phyloP scores from a whole-genome alignment of 495 filamentous ascomycete genomes.

The Penicillium roqueforti region DNA sequence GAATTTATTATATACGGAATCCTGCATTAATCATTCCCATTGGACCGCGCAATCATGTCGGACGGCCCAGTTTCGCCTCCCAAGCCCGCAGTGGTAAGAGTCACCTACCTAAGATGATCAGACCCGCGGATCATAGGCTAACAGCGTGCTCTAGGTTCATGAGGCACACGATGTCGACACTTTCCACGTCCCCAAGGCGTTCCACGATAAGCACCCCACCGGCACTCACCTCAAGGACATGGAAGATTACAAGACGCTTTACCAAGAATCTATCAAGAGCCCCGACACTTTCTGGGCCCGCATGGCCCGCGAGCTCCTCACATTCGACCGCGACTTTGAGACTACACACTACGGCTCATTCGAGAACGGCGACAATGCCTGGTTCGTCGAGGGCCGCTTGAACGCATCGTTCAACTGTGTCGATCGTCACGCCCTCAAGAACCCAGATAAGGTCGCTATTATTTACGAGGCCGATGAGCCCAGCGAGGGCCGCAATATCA shows the following conservation, averaged over 20 bases:
- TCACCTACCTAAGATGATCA: neutral
- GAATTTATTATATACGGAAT: neutral
- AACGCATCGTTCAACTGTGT: conserved; percentile 98
- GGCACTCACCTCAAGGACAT: conserved; percentile 65
- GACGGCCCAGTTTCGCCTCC: conserved; percentile 52
- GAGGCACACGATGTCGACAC: conserved; percentile 87
- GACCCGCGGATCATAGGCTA: neutral
- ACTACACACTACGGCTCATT: conserved; percentile 81
- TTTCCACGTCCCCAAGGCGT: conserved; percentile 62
- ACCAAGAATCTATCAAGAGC: conserved; percentile 92
- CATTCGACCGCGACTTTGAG: conserved; percentile 88
- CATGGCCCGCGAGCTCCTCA: conserved; percentile 81
- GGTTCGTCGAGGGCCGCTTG: conserved; percentile 91
- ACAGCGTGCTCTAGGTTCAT: conserved; percentile 33
- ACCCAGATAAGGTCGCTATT: conserved; percentile 89
- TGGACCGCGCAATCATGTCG: conserved; percentile 52
- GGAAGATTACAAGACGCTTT: conserved; percentile 86
- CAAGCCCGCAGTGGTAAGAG: conserved; percentile 62
- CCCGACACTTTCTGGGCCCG: conserved; percentile 89
- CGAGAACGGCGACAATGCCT: conserved; percentile 76
- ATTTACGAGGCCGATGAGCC: conserved; percentile 98
- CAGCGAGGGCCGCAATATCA: conserved; percentile 79
- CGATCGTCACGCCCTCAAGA: conserved; percentile 88
- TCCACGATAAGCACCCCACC: conserved; percentile 64
- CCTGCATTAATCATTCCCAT: neutral